Evolutionary conservation across 495 filamentous ascomycete species (phyloP).

Genomic region (Hypoxylon subgilvum): DNA sequence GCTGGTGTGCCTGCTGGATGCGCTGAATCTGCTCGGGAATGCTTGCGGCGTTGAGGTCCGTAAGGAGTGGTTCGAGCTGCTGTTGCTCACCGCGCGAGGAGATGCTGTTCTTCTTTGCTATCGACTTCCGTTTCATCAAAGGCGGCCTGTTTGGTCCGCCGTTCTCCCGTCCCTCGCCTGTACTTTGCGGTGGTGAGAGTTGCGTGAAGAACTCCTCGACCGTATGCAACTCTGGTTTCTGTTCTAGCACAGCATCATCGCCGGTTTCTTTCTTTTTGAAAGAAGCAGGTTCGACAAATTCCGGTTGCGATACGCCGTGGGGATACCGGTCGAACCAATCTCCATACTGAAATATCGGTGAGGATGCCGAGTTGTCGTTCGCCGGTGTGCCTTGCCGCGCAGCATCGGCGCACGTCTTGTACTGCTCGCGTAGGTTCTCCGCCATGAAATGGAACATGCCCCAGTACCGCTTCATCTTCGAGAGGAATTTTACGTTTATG

Average conservation of each 20-base stretch:
- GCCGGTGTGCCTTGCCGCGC: conserved; percentile 59
- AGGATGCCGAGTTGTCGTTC: conserved; percentile 57
- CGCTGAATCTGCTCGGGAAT: conserved; percentile 43
- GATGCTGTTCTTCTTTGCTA: conserved; percentile 50
- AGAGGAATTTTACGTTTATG: conserved; percentile 85
- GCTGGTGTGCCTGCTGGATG: conserved; percentile 44
- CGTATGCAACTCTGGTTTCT: conserved; percentile 86
- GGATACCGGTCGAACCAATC: conserved; percentile 98
- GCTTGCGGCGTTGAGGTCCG: conserved; percentile 43
- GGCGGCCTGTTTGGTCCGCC: conserved; percentile 41
- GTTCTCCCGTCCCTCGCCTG: conserved; percentile 38
- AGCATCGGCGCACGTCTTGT: conserved; percentile 82
- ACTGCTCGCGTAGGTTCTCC: conserved; percentile 89
- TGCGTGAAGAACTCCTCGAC: conserved; percentile 95
- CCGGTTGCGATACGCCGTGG: conserved; percentile 81
- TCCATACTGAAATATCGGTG: conserved; percentile 89
- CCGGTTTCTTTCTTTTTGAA: conserved; percentile 73
- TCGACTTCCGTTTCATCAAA: conserved; percentile 52
- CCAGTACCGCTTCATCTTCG: conserved; percentile 96
- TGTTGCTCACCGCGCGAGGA: conserved; percentile 45
- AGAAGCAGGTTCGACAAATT: conserved; percentile 79
- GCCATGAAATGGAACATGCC: conserved; percentile 97
- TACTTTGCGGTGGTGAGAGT: conserved; percentile 69
- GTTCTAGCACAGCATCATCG: conserved; percentile 80
- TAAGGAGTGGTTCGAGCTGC: conserved; percentile 50